These are phyloP conservation scores for Phytopythium montanum DNA, from an alignment of 352 stramenopile genomes.

Conservation along the genomic window DNA sequence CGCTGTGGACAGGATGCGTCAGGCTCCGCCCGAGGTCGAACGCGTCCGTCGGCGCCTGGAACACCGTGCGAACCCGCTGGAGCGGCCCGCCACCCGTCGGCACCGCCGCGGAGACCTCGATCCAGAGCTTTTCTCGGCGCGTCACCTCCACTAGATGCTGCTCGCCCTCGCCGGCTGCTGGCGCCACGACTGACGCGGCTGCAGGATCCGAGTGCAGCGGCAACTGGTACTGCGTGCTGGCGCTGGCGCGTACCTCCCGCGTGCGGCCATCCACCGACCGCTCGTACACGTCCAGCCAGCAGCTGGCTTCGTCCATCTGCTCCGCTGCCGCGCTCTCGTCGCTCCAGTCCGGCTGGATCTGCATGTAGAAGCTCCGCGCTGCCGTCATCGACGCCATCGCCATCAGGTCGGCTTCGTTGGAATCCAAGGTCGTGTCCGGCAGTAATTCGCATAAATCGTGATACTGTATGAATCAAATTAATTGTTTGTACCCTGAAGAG, in stretches of 20 bases:
- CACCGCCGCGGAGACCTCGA: constrained; percentile 34
- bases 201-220: constrained; percentile 12
- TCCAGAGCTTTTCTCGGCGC: constrained; percentile 32
- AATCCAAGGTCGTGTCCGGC: too few species aligned
- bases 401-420: constrained; percentile 7
- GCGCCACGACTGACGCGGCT: background rate
- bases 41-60: constrained; percentile 45
- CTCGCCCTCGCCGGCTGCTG: background rate
- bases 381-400: constrained; percentile 3
- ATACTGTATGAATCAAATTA: too few species aligned
- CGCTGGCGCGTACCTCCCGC: constrained; percentile 15
- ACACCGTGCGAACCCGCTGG: constrained; percentile 30
- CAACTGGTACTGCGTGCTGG: constrained; percentile 44
- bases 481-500: background rate
- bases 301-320: constrained; percentile 15
- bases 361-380: constrained; percentile 36
- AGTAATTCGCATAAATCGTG: too few species aligned
- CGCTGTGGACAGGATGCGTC: constrained; percentile 3
- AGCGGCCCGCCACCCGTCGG: constrained; percentile 7
- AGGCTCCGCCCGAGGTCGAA: constrained; percentile 19
- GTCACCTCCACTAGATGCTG: constrained; percentile 34
- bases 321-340: background rate
- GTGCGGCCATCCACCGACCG: constrained; percentile 23
- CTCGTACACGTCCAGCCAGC: constrained; percentile 57
- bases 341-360: constrained; percentile 65